These are phyloP conservation scores for Blumeriella jaapii DNA, from an alignment of 2,329 filamentous ascomycete species.

Conservation along the genomic window DNA sequence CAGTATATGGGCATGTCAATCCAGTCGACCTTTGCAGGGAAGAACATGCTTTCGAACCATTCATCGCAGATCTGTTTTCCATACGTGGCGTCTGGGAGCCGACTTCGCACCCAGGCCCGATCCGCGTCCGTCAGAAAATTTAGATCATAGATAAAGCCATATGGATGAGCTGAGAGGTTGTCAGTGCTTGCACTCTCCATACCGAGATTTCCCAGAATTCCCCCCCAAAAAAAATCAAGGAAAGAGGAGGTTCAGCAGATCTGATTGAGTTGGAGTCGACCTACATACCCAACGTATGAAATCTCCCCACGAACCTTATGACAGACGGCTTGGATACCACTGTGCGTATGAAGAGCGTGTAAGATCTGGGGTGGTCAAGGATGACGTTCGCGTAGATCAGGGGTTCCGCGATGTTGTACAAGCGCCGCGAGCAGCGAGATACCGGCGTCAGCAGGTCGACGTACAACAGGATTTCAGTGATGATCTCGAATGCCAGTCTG, in stretches of 20 bases:
- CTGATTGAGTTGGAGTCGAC: not conserved
- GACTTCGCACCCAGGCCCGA: not conserved
- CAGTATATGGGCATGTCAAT: not conserved
- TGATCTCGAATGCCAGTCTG: not conserved
- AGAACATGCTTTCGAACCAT: conserved; percentile 3
- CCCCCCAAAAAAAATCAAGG: not conserved
- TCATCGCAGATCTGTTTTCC: not conserved
- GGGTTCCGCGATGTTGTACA: not conserved
- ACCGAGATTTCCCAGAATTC: not conserved
- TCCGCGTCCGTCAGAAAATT: not conserved
- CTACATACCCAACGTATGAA: not conserved
- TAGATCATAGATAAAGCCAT: conserved; percentile 2
- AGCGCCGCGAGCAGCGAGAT: not conserved
- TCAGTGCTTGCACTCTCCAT: too few relatives aligned
- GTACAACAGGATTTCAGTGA: not conserved
- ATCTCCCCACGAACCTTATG: not conserved
- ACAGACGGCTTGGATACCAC: not conserved
- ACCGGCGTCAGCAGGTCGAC: not conserved
- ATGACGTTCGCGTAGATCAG: not conserved
- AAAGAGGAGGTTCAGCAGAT: not conserved
- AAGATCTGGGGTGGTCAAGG: conserved; percentile 1
- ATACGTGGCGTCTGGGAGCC: not conserved
- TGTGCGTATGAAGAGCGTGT: not conserved
- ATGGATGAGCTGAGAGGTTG: not conserved
- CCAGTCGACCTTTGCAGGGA: not conserved